Percentiles rank a stretch among this genome's conserved stretches.
These are phyloP conservation scores for Melampsora americana DNA, from an alignment of 1,284 basidiomycete genomes.

Conservation along the genomic window DNA sequence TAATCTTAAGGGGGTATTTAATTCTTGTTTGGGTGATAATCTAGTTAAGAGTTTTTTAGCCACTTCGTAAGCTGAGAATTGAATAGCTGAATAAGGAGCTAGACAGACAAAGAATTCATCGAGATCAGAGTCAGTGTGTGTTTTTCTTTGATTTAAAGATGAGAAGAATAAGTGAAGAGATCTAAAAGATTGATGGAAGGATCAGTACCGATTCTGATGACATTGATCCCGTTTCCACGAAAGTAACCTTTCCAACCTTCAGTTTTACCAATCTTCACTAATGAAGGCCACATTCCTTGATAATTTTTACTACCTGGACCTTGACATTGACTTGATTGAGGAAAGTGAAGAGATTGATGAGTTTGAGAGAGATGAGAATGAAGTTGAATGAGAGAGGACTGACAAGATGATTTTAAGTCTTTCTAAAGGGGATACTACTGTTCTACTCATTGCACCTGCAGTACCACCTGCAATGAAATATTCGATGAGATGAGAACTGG, in stretches of 20 bases:
- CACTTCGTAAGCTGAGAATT: constrained; percentile 83
- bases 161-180: no score
- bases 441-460: constrained; percentile 65
- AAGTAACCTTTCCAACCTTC: constrained; percentile 89
- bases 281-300: constrained; percentile 43
- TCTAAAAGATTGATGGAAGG: neutral
- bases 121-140: neutral
- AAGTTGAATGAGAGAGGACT: constrained; percentile 54
- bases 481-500: constrained; percentile 60
- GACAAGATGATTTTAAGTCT: constrained; percentile 92
- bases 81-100: constrained; percentile 69
- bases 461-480: constrained; percentile 70
- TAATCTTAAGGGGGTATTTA: constrained; percentile 78
- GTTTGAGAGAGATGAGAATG: no score
- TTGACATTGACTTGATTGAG: constrained; percentile 25
- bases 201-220: constrained; percentile 69
- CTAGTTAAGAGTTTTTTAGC: constrained; percentile 67
- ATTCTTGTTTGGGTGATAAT: constrained; percentile 57
- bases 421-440: constrained; percentile 86
- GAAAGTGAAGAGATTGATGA: no score
- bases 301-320: constrained; percentile 44
- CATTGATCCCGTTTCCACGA: constrained; percentile 82
- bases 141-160: no score
- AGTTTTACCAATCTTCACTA: constrained; percentile 76
- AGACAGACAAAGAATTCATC: constrained; percentile 48